Percentiles rank a stretch among this genome's conserved stretches.
phyloP scores from a whole-genome alignment of 345 rosid species.

The Eucalyptus leucophloia region DNA sequence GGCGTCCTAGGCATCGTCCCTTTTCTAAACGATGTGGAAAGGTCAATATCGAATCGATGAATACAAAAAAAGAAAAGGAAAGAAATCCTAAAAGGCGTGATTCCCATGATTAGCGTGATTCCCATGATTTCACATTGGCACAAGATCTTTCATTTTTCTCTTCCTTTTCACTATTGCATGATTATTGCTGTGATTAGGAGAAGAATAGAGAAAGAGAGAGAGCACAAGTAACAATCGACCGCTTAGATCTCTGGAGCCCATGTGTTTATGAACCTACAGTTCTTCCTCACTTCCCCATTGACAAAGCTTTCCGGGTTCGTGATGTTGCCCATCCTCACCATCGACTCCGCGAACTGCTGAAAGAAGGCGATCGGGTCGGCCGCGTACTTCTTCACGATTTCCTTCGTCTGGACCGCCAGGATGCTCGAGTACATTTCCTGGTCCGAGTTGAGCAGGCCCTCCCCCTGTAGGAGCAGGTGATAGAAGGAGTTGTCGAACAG shows the following conservation, averaged over 20 bases:
- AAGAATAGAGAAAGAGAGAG: neutral
- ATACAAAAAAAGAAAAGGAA: neutral
- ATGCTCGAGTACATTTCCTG: constrained; percentile 78
- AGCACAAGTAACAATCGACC: neutral
- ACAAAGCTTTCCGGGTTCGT: constrained; percentile 45
- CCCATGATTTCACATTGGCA: neutral
- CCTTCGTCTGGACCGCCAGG: constrained; percentile 41
- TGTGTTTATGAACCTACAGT: constrained; percentile 74
- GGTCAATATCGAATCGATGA: neutral
- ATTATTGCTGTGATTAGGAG: neutral
- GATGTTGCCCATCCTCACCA: constrained; percentile 91
- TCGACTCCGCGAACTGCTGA: constrained; percentile 66
- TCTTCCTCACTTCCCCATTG: constrained; percentile 68
- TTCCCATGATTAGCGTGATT: neutral
- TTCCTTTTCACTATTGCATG: neutral
- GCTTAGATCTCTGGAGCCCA: neutral
- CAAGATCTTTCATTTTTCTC: neutral
- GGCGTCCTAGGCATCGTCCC: neutral
- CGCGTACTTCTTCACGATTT: constrained; percentile 59
- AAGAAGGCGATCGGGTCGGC: constrained; percentile 60
- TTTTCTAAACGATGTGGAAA: neutral
- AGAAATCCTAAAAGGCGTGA: neutral
- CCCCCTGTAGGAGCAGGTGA: constrained; percentile 47
- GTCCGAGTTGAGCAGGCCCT: constrained; percentile 71
- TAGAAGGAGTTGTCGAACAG: constrained; percentile 75